Evolutionary conservation across 179 eudicot species (phyloP), one percentile per base, ranked within the genome.

Genomic region (Nepenthes alata): DNA sequence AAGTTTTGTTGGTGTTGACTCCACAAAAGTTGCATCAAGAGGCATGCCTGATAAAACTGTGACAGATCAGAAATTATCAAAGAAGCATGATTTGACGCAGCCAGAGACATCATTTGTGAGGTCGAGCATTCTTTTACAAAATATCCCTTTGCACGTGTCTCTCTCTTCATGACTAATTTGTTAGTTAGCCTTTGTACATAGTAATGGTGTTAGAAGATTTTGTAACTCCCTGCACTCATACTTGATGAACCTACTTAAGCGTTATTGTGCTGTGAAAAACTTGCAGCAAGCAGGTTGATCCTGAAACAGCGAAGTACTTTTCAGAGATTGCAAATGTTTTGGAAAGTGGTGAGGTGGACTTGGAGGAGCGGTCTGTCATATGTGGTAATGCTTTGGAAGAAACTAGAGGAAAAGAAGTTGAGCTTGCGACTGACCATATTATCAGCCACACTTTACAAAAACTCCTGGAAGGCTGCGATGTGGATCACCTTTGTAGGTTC

Each of bases 211-310:
- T 41, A 41, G 5, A 41, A 41, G 5, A 4, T 41, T 7, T 4
- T 41, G 45, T 41, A 4, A 7, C 45, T 41, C 45, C 38, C 58
- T 44, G 2, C 2, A 2, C 8, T 37, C 51, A 12, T 72, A 50
- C 38, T 15, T 39, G 15, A 44, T 41, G 45, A 12, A 25, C 56
- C 38, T 14, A 68, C 36, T n/a, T 34, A 34, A 41, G 54, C 55
- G 34, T 37, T 41, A 60, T 54, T 48, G 59, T 74, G 47, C 58
- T 36, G 44, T 67, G 16, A 45, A 64, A 52, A 44, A 53, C 5
- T 45, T 75, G 74, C 78, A 89, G 98, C 76, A 79, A 85, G 68
- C 89, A 74, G 78, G 85, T 89, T 67, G 98, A 93, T 73, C 91
- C 94, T 12, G 97, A 90, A 76, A 75, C 82, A 6, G 67, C 80